Evolutionary conservation across 1,284 basidiomycete species (phyloP).

Genomic region (Anthracocystis panici-leucophaei): DNA sequence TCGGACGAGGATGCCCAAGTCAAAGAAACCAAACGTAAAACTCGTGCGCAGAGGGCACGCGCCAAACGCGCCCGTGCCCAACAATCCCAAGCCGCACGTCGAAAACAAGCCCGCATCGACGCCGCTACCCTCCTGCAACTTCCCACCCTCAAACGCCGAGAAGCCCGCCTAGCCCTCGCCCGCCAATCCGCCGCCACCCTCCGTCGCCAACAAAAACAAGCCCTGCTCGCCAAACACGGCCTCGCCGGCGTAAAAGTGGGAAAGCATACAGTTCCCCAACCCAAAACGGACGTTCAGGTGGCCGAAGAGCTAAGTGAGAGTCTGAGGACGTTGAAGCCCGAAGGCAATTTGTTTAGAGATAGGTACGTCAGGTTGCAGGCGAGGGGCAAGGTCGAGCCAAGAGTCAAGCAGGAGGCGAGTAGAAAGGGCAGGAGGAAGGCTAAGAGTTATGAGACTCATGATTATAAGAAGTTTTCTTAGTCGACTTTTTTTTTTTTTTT

Average conservation of each 20-base stretch:
- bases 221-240: slow-evolving; percentile 38
- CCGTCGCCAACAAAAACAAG: slow-evolving; percentile 38
- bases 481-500: no score
- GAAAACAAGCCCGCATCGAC: slow-evolving; percentile 48
- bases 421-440: slow-evolving; percentile 23
- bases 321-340: slow-evolving; percentile 85
- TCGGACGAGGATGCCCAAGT: slow-evolving; percentile 11
- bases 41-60: slow-evolving; percentile 46
- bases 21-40: slow-evolving; percentile 52
- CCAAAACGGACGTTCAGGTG: slow-evolving; percentile 79
- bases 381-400: slow-evolving; percentile 81
- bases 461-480: slow-evolving; percentile 54
- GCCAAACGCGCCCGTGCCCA: slow-evolving; percentile 41
- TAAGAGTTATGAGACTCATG: slow-evolving; percentile 50
- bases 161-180: slow-evolving; percentile 26
- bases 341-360: slow-evolving; percentile 92
- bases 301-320: slow-evolving; percentile 91
- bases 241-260: slow-evolving; percentile 55
- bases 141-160: slow-evolving; percentile 38
- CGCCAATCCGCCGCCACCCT: slow-evolving; percentile 34
- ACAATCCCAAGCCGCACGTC: slow-evolving; percentile 21
- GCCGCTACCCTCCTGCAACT: slow-evolving; percentile 46
- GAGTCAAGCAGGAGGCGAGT: slow-evolving; percentile 65
- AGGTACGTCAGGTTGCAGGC: slow-evolving; percentile 85
- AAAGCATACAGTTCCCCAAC: slow-evolving; percentile 45